phyloP scores from a whole-genome alignment of 257 asterid species.

The Forsythia suspensa region DNA sequence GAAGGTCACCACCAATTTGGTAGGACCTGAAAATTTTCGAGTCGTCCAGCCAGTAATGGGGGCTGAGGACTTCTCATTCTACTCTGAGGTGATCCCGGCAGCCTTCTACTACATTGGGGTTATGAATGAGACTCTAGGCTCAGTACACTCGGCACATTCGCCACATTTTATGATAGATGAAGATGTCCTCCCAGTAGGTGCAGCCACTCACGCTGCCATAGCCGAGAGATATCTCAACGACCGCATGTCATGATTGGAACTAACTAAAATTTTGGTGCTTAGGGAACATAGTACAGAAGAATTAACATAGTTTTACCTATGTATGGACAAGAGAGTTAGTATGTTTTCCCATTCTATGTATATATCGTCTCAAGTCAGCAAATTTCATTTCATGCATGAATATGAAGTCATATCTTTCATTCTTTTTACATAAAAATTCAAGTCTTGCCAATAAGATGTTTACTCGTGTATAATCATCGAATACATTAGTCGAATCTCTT shows the following conservation, averaged over 20 bases:
- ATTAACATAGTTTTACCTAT: background rate
- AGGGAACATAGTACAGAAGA: background rate
- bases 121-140: slow-evolving; percentile 67
- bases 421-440: background rate
- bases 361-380: background rate
- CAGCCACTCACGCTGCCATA: slow-evolving; percentile 89
- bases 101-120: slow-evolving; percentile 81
- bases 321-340: background rate
- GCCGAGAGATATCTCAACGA: slow-evolving; percentile 81
- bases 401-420: background rate
- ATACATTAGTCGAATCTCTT: background rate
- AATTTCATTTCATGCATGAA: background rate
- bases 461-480: background rate
- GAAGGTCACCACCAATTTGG: slow-evolving; percentile 43
- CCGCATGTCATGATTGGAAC: background rate
- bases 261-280: background rate
- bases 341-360: background rate
- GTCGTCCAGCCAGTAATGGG: slow-evolving; percentile 85
- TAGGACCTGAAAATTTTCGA: slow-evolving; percentile 48
- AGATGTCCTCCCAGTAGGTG: slow-evolving; percentile 74
- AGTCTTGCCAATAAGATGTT: background rate
- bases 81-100: slow-evolving; percentile 75
- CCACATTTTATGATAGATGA: slow-evolving; percentile 89
- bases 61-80: slow-evolving; percentile 89
- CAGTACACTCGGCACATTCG: slow-evolving; percentile 65